These are phyloP conservation scores for Epipyxis sp. DNA, from an alignment of 108 stramenopile species.

Conservation along the genomic window DNA sequence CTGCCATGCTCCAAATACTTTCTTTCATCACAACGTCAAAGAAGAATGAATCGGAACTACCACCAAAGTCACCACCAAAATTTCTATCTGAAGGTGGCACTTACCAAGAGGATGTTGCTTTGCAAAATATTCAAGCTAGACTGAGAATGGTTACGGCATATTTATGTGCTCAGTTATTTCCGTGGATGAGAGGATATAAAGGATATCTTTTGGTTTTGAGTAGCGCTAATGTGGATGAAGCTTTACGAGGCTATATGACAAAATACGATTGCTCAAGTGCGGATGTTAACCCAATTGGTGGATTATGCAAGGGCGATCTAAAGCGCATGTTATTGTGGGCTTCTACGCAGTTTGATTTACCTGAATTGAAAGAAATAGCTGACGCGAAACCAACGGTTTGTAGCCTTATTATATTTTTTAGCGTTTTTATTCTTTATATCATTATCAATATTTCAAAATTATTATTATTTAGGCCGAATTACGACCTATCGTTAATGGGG, in stretches of 20 bases:
- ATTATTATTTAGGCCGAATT: constrained; percentile 72
- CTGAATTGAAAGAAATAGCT: neutral
- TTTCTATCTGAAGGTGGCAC: constrained; percentile 77
- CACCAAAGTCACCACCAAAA: constrained; percentile 71
- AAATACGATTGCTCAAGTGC: constrained; percentile 98
- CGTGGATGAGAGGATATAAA: constrained; percentile 74
- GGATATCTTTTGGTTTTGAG: constrained; percentile 95
- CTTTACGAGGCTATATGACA: constrained; percentile 96
- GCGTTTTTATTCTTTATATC: no score
- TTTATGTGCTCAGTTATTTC: constrained; percentile 89
- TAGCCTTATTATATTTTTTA: no score
- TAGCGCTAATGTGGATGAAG: constrained; percentile 96
- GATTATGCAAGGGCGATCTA: constrained; percentile 80
- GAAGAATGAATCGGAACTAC: no score
- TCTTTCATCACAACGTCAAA: constrained; percentile 20
- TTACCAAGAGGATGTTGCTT: constrained; percentile 83
- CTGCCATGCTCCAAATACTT: constrained; percentile 78
- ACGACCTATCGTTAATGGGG: constrained; percentile 68
- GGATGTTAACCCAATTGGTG: constrained; percentile 96
- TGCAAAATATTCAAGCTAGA: constrained; percentile 98
- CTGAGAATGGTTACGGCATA: constrained; percentile 95
- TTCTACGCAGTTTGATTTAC: neutral
- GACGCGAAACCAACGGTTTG: neutral
- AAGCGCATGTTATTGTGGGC: constrained; percentile 47
- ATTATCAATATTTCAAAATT: no score